Conservation (phyloP, 2,329 filamentous ascomycete species). For the Periconia digitata region DNA sequence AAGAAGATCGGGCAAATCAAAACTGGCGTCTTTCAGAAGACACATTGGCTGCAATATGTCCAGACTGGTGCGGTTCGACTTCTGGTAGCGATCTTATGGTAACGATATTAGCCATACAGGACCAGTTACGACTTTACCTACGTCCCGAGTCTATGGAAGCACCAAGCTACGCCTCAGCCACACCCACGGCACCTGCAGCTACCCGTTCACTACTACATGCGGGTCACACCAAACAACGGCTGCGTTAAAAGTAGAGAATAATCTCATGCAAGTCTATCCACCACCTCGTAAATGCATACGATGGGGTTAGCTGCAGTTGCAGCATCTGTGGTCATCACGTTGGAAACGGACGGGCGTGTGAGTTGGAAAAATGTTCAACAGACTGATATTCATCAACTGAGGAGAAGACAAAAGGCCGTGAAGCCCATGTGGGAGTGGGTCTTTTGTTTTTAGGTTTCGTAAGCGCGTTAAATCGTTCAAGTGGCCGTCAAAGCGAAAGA, state of each 20-base stretch:
- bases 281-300: background rate
- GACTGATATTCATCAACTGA: constrained; percentile 12
- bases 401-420: constrained; percentile 11
- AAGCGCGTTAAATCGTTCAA: background rate
- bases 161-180: background rate
- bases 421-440: constrained; percentile 14
- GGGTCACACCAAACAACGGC: background rate
- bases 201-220: background rate
- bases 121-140: too few relatives aligned
- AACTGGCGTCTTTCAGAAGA: too few relatives aligned
- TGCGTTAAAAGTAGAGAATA: background rate
- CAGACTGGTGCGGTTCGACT: too few relatives aligned
- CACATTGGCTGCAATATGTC: too few relatives aligned
- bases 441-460: constrained; percentile 1
- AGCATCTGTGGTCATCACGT: too few relatives aligned
- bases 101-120: too few relatives aligned
- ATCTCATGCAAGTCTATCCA: background rate
- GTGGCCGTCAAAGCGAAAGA: background rate
- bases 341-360: too few relatives aligned
- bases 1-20: too few relatives aligned
- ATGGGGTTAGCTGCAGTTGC: too few relatives aligned
- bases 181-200: background rate
- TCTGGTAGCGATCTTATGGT: too few relatives aligned
- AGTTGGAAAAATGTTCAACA: background rate
- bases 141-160: background rate